Evolutionary conservation across 2,329 filamentous ascomycete genomes (phyloP), one percentile per base, ranked within the genome.

Genomic region (Fusarium redolens): DNA sequence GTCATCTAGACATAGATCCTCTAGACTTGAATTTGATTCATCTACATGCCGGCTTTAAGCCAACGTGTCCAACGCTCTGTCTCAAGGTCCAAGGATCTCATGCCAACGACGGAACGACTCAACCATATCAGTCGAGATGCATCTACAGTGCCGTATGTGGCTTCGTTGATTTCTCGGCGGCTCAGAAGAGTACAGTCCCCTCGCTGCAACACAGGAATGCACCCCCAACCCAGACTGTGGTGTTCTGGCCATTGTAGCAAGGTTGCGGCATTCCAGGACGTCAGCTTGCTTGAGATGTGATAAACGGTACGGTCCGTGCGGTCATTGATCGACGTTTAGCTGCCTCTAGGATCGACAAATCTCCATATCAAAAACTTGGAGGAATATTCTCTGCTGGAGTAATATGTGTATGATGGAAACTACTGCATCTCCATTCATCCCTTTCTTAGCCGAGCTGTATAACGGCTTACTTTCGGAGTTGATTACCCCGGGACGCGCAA

Each of bases 281-380:
- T 43, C 55, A 57, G 48, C 28, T 25, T 67, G 48, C 44, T 64
- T 56, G 58, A 43, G 43, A 37, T 51, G 22, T 71, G 60, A 59
- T 54, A 65, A 57, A 76, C 61, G 69, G 67, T 66, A 69, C 65
- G 64, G 74, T 76, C 74, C 67, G 72, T 76, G 74, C 64, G 69
- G 67, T 44, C 61, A 70, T 64, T 54, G 68, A 69, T 65, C 68
- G 61, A 63, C 69, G 57, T 59, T 62, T 71, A 64, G 71, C 41
- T 67, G 56, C 72, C 22, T 71, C 45, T 28, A 51, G 31, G 71
- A 73, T 73, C 71, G 43, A 65, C 67, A 33, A 28, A 45, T 59
- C 55, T 68, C 71, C 59, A 52, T 56, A 56, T 20, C 55, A 57
- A 33, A 38, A 68, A 48, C 47, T 35, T 59, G 31, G 58, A 71